A percentile compares a stretch with the other conserved stretches of the same genome.
Evolutionary conservation across 2,329 filamentous ascomycete genomes (phyloP).

Genomic region (Verticillium nonalfalfae): DNA sequence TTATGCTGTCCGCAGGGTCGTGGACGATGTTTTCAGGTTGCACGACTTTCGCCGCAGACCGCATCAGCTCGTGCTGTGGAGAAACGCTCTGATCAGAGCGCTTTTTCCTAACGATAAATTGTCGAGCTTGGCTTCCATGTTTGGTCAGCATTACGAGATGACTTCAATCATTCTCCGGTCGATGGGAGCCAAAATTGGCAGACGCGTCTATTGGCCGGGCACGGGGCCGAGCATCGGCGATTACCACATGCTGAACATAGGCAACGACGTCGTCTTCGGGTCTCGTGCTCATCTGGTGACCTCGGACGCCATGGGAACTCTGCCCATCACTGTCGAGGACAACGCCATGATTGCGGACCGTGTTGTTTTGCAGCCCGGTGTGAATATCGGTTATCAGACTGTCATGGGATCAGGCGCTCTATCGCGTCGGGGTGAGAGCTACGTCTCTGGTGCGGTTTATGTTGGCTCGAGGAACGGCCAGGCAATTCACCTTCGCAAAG

Average conservation of each 20-base stretch:
- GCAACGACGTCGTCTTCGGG: constrained; percentile 54
- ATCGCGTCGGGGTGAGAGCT: constrained; percentile 36
- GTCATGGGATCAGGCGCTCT: constrained; percentile 49
- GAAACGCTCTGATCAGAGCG: constrained; percentile 33
- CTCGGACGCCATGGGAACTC: constrained; percentile 42
- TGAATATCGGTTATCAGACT: constrained; percentile 37
- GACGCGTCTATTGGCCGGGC: constrained; percentile 51
- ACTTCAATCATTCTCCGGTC: constrained; percentile 43
- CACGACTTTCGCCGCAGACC: constrained; percentile 22
- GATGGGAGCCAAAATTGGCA: constrained; percentile 44
- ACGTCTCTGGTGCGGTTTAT: constrained; percentile 38
- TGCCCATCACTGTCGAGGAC: constrained; percentile 37
- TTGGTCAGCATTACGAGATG: constrained; percentile 48
- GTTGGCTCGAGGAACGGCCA: constrained; percentile 46
- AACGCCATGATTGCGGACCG: constrained; percentile 52
- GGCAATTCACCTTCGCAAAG: constrained; percentile 31
- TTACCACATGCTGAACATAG: constrained; percentile 48
- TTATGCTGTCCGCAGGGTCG: constrained; percentile 28
- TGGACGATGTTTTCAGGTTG: constrained; percentile 33
- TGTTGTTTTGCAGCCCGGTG: constrained; percentile 44
- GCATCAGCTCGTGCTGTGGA: constrained; percentile 34
- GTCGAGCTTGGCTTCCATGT: constrained; percentile 40
- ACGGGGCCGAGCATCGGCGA: constrained; percentile 46
- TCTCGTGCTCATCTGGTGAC: constrained; percentile 47
- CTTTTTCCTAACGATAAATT: constrained; percentile 36